Evolutionary conservation across 495 filamentous ascomycete species (phyloP).

Genomic region (Cercophora samala): DNA sequence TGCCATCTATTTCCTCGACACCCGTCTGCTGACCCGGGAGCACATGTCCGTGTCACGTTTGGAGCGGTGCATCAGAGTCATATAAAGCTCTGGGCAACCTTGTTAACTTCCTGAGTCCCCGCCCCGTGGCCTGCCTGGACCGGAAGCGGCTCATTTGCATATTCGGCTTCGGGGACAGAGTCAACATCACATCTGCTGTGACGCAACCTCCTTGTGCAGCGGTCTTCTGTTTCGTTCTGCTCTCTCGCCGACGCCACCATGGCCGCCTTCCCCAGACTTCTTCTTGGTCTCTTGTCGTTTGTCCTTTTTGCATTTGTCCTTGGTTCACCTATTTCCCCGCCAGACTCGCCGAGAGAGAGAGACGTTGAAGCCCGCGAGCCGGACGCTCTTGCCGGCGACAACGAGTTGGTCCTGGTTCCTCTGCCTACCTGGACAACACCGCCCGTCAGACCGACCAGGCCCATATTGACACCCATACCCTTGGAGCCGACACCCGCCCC

Average conservation of each 20-base stretch:
- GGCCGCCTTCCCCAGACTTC: neutral
- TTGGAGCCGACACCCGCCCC: neutral
- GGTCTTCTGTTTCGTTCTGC: slow-evolving; percentile 22
- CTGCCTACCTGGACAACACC: slow-evolving; percentile 5
- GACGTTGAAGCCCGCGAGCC: neutral
- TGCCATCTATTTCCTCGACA: slow-evolving; percentile 1
- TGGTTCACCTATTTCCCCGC: neutral
- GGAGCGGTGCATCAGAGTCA: slow-evolving; percentile 12
- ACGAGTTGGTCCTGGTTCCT: neutral
- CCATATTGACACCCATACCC: neutral
- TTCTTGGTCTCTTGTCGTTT: neutral
- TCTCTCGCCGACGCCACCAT: slow-evolving; percentile 5
- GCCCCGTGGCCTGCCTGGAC: slow-evolving; percentile 25
- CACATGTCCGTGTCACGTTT: slow-evolving; percentile 18
- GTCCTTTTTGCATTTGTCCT: neutral
- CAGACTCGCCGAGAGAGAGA: neutral
- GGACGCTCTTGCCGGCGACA: neutral
- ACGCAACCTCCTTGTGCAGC: slow-evolving; percentile 22
- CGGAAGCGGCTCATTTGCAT: slow-evolving; percentile 24
- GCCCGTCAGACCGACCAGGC: neutral
- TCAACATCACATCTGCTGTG: slow-evolving; percentile 9
- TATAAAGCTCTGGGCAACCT: slow-evolving; percentile 21
- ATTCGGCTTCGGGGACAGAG: slow-evolving; percentile 18
- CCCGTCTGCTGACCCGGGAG: slow-evolving; percentile 19
- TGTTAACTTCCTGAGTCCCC: slow-evolving; percentile 11